These are phyloP conservation scores for Lactuca sativa DNA, from an alignment of 129 eudicot genomes.

Conservation along the genomic window DNA sequence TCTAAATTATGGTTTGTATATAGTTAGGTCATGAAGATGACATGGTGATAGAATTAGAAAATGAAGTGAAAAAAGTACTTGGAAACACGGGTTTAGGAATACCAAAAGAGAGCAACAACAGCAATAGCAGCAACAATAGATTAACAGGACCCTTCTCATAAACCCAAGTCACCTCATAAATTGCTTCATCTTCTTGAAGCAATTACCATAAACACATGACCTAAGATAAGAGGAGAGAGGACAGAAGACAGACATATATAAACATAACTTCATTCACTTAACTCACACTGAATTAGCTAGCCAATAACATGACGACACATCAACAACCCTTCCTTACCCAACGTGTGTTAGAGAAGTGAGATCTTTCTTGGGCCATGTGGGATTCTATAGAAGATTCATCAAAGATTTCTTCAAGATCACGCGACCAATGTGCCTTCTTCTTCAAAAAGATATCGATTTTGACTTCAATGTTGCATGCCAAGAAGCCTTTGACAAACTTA, in stretches of 20 bases:
- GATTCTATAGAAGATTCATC: too few species aligned
- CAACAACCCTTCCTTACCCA: too few species aligned
- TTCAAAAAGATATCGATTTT: too few species aligned
- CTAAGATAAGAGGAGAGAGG: too few species aligned
- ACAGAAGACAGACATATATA: neutral
- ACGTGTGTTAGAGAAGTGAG: too few species aligned
- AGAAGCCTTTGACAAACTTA: too few species aligned
- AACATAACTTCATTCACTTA: constrained; percentile 19
- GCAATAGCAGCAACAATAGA: constrained; percentile 37
- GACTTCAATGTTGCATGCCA: too few species aligned
- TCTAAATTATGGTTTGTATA: neutral
- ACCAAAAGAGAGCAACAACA: constrained; percentile 43
- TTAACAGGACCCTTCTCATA: constrained; percentile 44
- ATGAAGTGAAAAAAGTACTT: constrained; percentile 84
- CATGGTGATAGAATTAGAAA: constrained; percentile 79
- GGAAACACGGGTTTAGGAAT: constrained; percentile 36
- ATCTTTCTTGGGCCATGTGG: too few species aligned
- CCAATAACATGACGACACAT: constrained; percentile 18
- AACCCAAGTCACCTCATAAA: constrained; percentile 52
- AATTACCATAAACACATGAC: constrained; percentile 60
- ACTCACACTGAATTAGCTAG: constrained; percentile 13
- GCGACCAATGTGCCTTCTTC: too few species aligned
- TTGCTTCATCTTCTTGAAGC: constrained; percentile 50
- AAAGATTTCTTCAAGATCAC: too few species aligned
- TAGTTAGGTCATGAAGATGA: constrained; percentile 89